Evolutionary conservation across 129 eudicot genomes (phyloP), one percentile per base, ranked within the genome.

Genomic region (Tagetes patula): DNA sequence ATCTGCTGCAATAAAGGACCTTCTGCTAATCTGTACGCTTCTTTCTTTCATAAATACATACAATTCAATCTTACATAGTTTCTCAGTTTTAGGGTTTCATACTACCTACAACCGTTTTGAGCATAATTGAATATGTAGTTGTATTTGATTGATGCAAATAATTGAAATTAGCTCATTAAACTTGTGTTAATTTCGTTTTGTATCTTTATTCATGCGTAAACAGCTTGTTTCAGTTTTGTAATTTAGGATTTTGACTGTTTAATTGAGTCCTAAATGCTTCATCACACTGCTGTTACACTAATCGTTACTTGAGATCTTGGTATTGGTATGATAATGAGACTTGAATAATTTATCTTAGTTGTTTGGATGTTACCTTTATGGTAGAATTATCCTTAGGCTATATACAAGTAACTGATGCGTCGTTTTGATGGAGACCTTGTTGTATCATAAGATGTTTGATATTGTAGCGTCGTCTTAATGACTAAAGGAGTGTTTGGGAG

Each of bases 11-110:
- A 20, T 20, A 20, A 20, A 20, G 27, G 27, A 20, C 27, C 27
- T 20, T 20, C 27, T 20, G 27, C 27, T 20, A 20, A 20, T 20
- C 27, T 88, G 95, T 88, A 88, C 39, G 81, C 46, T 30, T 55
- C 32, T 33, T 49, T 77, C 27, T 20, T 20, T 20, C 27, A 20
- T 20, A 20, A 10, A 43, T 43, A 43, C 45, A 64, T 53, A 1
- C 49, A 45, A 8, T 61, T 41, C 47, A 48, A 20, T 14, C 4
- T 1, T 34, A 54, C 34, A 20, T 54, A 42, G 0, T 42, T 13
- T 55, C 54, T 73, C 47, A 6, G 49, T 45, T 43, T 69, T 40
- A n/a, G 64, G 30, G 42, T 40, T 54, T 41, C 34, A 27, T 56
- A 37, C 42, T 46, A 27, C 52, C 42, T 72, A 12, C 30, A 42